Base-by-base conservation (phyloP, 768 basidiomycete genomes). In the Lactifluus echinatus region DNA sequence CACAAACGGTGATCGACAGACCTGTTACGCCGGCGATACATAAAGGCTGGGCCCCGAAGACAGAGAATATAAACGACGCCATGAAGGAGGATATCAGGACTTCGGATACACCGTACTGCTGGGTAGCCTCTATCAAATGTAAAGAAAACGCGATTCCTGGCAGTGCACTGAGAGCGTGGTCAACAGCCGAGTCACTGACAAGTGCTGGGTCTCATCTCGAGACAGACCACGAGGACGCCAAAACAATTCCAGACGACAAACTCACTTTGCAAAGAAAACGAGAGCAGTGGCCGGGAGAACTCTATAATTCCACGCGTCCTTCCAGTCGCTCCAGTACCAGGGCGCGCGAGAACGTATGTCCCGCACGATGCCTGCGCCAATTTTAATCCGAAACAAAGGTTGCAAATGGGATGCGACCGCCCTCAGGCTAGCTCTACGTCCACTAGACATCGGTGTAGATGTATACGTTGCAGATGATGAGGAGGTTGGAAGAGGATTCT, bases 1-100 rank as follows among this genome's bases (percentile, higher is more conserved):
- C 19, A n/a, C 14, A 2, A 40, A 3, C 33, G 50, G 12, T 6
- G 14, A 47, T 45, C n/a, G 4, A 57, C 72, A 29, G 11, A 83
- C 88, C 89, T 47, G 90, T 95, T 1, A 95, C 93, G 5, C 94
- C 94, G 2, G 89, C 88, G 43, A 96, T 93, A 43, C 89, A 88
- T 2, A 96, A 75, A 0, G 94, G 94, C 67, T 97, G 94, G 14
- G 87, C 91, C 2, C 90, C 89, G 53, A 96, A 81, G 39, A 93
- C 71, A 0, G 91, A 87, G 64, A 94, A 93, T 19, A 92, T 74
- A 65, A 90, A 87, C 0, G 93, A 88, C 1, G 91, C 87, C 83
- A 95, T 87, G 71, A 93, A 94, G 0, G 89, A 87, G 2, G 85
- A 80, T 8, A 89, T 64, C 0, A 95, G 73, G 6, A 93, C 88